Percentiles rank a stretch among this genome's conserved stretches.
Conservation (phyloP, 2,329 filamentous ascomycete genomes). For the Decorospora gaudefroyi region DNA sequence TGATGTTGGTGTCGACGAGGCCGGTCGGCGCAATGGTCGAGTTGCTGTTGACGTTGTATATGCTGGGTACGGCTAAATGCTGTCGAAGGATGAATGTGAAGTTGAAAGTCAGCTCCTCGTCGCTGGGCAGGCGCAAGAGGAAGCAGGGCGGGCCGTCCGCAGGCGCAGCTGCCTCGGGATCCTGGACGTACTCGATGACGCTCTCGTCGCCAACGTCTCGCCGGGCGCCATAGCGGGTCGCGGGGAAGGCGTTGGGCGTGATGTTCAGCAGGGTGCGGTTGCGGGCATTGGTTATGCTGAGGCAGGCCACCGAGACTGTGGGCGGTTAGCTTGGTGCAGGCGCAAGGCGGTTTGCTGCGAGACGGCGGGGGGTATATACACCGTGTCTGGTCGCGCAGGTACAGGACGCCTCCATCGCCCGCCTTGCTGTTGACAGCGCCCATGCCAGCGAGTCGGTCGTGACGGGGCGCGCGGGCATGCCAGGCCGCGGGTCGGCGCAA, state of each 20-base stretch:
- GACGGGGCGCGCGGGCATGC: conserved; percentile 38
- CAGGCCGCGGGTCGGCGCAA: conserved; percentile 28
- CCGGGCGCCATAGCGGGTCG: conserved; percentile 73
- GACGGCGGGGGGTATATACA: conserved; percentile 63
- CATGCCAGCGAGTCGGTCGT: conserved; percentile 61
- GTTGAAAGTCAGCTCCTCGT: conserved; percentile 89
- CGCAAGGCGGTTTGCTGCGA: background rate
- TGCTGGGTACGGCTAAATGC: conserved; percentile 51
- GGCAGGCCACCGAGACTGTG: conserved; percentile 82
- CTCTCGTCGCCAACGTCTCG: conserved; percentile 73
- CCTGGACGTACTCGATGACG: conserved; percentile 92
- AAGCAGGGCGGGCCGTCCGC: conserved; percentile 65
- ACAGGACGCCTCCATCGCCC: conserved; percentile 76
- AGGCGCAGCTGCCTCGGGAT: conserved; percentile 64
- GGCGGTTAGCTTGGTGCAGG: conserved; percentile 31
- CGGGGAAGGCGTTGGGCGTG: conserved; percentile 84
- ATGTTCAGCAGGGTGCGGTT: conserved; percentile 77
- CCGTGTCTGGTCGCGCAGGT: conserved; percentile 87
- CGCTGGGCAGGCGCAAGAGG: conserved; percentile 82
- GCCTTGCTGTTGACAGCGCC: conserved; percentile 88
- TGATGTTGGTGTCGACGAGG: conserved; percentile 73
- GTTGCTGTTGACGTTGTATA: conserved; percentile 49
- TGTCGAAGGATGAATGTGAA: conserved; percentile 84
- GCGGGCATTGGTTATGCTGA: conserved; percentile 78
- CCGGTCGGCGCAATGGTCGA: conserved; percentile 52